A percentile compares a stretch with the other conserved stretches of the same genome.
These are phyloP conservation scores for Lycium barbarum DNA, from an alignment of 257 asterid genomes.

Conservation along the genomic window DNA sequence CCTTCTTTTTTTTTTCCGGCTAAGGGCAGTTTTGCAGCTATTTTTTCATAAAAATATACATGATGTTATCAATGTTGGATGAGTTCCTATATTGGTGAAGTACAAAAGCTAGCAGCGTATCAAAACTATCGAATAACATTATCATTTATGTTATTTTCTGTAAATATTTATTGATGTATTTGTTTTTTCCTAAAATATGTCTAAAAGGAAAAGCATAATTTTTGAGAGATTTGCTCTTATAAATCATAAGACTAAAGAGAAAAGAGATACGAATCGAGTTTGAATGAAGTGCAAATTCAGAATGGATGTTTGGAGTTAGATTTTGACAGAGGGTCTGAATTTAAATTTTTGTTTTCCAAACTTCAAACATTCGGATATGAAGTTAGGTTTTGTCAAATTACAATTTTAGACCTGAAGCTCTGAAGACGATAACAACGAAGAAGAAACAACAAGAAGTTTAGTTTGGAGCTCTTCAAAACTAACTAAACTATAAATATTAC, in stretches of 20 bases:
- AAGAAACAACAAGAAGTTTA: no score
- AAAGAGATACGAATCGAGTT: neutral
- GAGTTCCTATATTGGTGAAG: neutral
- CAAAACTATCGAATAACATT: neutral
- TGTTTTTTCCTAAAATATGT: neutral
- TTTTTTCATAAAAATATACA: neutral
- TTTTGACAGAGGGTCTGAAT: no score
- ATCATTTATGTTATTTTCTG: neutral
- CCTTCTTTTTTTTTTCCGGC: neutral
- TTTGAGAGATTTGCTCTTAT: neutral
- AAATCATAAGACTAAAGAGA: neutral
- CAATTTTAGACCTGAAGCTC: no score
- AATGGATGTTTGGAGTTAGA: no score
- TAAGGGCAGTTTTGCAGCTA: slow-evolving; percentile 18
- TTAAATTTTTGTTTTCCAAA: no score
- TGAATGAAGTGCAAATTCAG: no score
- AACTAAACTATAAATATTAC: neutral
- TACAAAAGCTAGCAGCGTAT: neutral
- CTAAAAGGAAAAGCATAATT: no score
- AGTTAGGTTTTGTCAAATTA: no score
- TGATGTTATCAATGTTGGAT: slow-evolving; percentile 16
- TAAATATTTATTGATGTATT: slow-evolving; percentile 21
- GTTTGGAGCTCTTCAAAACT: no score
- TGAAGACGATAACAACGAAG: no score
- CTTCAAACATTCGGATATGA: no score